Evolutionary conservation across 768 basidiomycete genomes (phyloP), one percentile per base, ranked within the genome.

Genomic region (Dioszegia hungarica): DNA sequence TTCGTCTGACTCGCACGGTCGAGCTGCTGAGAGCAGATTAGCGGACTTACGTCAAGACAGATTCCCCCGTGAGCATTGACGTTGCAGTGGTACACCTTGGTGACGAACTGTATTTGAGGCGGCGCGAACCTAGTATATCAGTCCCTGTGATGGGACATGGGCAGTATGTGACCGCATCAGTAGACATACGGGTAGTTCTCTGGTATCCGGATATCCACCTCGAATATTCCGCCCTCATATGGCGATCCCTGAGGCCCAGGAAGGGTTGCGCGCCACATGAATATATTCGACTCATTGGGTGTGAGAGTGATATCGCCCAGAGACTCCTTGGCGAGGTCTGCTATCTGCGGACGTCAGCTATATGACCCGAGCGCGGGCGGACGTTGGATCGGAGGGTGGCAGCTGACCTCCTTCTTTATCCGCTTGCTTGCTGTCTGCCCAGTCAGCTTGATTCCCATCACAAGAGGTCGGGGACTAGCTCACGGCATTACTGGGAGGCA

Each of bases 71-170:
- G 60, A 36, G 46, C 56, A 38, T 64, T 65, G 44, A 75, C 61
- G 50, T 75, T 75, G 54, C 74, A 75, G 41, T 75, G 74, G 56
- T 75, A 75, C 14, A 75, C 68, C 29, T 70, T 69, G 0, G 74
- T 75, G 14, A 61, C 12, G 54, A 74, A 75, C 24, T 63, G 63
- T 20, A 75, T 34, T 19, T 67, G 62, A 8, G 74, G 74, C 19
- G 74, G 74, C 1, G 70, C 66, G 44, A 75, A 75, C 11, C 74
- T 75, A 36, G 36, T 24, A 28, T 29, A 27, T 34, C 27, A 47
- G 29, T n/a, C n/a, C n/a, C n/a, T n/a, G n/a, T n/a, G n/a, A n/a
- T n/a, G n/a, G n/a, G n/a, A n/a, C n/a, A n/a, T n/a, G n/a, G n/a
- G n/a, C n/a, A n/a, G n/a, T n/a, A n/a, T n/a, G n/a, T 22, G 20